Evolutionary conservation across 768 basidiomycete species (phyloP).

Genomic region (Suillus americanus): DNA sequence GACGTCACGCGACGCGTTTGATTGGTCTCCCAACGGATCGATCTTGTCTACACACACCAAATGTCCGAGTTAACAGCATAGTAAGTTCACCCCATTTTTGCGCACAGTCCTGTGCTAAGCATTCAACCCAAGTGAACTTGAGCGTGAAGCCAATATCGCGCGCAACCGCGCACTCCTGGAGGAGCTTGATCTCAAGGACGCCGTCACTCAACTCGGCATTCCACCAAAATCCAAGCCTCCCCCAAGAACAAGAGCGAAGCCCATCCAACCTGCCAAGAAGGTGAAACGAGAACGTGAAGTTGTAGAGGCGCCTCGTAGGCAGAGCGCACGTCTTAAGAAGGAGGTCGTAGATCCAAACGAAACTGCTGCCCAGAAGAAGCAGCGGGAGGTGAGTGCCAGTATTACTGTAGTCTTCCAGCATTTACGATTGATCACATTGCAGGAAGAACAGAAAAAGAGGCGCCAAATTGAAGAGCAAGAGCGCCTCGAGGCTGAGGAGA

Average conservation of each 20-base stretch:
- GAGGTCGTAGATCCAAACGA: constrained; percentile 59
- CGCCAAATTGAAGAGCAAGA: constrained; percentile 61
- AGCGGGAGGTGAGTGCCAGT: constrained; percentile 56
- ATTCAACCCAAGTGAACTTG: constrained; percentile 49
- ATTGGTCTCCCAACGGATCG: not conserved
- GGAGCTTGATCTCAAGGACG: constrained; percentile 65
- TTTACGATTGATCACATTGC: not conserved
- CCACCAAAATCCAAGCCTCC: constrained; percentile 39
- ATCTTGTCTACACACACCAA: not conserved
- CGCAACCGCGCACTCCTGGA: constrained; percentile 75
- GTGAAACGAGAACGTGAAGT: constrained; percentile 47
- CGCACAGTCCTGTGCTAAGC: not conserved
- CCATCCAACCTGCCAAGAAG: constrained; percentile 56
- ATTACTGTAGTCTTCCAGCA: not conserved
- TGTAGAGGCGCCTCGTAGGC: constrained; percentile 54
- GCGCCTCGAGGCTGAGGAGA: constrained; percentile 60
- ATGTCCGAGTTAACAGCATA: constrained; percentile 53
- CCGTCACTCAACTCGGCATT: constrained; percentile 47
- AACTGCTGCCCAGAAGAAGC: constrained; percentile 58
- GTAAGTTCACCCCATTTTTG: constrained; percentile 31
- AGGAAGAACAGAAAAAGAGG: constrained; percentile 53
- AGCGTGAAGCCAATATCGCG: constrained; percentile 80
- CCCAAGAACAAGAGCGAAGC: constrained; percentile 50
- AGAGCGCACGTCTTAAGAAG: constrained; percentile 61
- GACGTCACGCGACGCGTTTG: constrained; percentile 32